A percentile compares a stretch with the other conserved stretches of the same genome.
Conservation (phyloP, 495 filamentous ascomycete genomes). For the Xylaria curta region DNA sequence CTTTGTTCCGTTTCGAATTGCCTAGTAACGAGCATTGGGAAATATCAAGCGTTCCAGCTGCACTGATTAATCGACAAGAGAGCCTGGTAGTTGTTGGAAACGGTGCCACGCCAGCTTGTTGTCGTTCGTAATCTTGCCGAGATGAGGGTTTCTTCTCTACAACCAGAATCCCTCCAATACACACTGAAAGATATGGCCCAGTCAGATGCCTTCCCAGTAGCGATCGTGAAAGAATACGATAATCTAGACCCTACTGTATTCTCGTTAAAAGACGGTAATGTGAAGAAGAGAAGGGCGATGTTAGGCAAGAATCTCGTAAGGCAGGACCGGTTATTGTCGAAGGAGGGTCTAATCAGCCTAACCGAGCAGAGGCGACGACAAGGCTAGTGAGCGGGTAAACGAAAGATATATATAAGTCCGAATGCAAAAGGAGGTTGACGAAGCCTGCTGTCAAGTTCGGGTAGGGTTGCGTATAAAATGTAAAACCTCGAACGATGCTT, state of each 20-base stretch:
- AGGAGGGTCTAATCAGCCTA: not conserved
- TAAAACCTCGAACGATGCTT: slow-evolving; percentile 40
- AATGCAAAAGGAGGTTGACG: slow-evolving; percentile 29
- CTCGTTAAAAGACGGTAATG: slow-evolving; percentile 11
- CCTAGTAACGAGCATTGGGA: slow-evolving; percentile 68
- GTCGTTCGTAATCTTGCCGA: slow-evolving; percentile 4
- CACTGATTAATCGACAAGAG: not conserved
- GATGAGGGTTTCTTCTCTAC: not conserved
- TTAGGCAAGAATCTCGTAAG: not conserved
- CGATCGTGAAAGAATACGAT: slow-evolving; percentile 5
- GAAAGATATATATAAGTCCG: slow-evolving; percentile 33
- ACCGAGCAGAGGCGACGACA: not conserved
- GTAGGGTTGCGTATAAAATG: slow-evolving; percentile 38
- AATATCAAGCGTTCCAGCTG: slow-evolving; percentile 29
- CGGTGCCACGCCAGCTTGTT: not conserved
- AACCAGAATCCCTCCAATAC: not conserved
- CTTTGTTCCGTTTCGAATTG: slow-evolving; percentile 62
- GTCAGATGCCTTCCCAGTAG: not conserved
- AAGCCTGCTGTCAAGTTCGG: slow-evolving; percentile 31
- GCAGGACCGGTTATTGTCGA: slow-evolving; percentile 1
- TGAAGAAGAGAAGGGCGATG: not conserved
- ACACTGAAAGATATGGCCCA: not conserved
- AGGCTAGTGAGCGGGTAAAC: slow-evolving; percentile 7
- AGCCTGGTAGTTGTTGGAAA: not conserved
- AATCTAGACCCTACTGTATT: not conserved